phyloP scores from a whole-genome alignment of 805 yeast species.

The Cyberlindnera bimundalis region DNA sequence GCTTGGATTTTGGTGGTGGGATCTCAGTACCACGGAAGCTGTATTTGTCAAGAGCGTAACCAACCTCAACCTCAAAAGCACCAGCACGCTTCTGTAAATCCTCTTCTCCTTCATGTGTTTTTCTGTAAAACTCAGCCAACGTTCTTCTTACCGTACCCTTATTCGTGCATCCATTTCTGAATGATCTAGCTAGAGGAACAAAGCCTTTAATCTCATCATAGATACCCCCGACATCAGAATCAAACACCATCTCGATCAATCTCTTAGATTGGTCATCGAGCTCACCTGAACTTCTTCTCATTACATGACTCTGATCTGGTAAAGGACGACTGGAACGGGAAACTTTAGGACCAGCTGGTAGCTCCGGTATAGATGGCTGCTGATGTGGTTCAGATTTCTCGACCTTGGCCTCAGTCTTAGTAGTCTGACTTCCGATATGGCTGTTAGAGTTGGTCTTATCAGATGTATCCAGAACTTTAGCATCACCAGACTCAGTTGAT shows the following conservation, averaged over 20 bases:
- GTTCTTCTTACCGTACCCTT: neutral
- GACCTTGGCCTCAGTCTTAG: neutral
- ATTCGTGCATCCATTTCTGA: neutral
- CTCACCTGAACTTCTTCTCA: neutral
- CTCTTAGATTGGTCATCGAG: conserved; percentile 1
- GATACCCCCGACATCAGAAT: conserved; percentile 1
- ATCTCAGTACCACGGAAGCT: neutral
- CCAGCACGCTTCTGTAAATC: neutral
- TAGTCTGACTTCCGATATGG: too few species aligned
- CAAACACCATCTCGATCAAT: neutral
- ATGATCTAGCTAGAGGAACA: neutral
- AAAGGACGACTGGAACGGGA: neutral
- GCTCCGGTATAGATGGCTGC: neutral
- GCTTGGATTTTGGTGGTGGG: neutral
- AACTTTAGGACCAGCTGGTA: neutral
- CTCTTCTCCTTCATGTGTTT: neutral
- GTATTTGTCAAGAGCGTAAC: neutral
- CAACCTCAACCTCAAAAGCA: neutral
- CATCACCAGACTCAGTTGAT: too few species aligned
- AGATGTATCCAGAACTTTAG: too few species aligned
- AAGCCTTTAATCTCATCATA: neutral
- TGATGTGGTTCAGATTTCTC: neutral
- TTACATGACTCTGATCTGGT: neutral
- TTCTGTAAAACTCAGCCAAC: neutral
- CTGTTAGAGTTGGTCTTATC: too few species aligned